Evolutionary conservation across 257 asterid species (phyloP).

Genomic region (Capsicum chinense): DNA sequence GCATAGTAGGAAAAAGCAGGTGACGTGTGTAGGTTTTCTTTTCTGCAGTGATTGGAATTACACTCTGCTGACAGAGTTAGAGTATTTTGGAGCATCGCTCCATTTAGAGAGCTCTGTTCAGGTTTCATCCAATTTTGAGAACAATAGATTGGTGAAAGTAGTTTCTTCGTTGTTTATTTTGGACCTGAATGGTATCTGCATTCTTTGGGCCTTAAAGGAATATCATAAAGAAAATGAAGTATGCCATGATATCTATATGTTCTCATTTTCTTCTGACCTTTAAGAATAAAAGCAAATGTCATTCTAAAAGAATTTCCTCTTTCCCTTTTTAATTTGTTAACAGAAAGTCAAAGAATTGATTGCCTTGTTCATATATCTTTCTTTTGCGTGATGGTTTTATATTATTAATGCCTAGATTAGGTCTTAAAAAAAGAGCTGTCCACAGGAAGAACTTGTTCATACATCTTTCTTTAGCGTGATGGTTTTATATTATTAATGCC

Average conservation of each 20-base stretch:
- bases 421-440: no score
- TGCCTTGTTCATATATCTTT: conserved; percentile 11
- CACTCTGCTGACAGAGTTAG: neutral
- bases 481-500: neutral
- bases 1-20: neutral
- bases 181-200: neutral
- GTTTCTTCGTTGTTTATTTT: conserved; percentile 1
- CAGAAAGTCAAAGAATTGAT: conserved; percentile 12
- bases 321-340: neutral
- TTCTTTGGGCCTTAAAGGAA: neutral
- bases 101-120: conserved; percentile 3
- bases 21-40: neutral
- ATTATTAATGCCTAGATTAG: neutral
- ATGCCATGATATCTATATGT: neutral
- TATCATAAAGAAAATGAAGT: conserved; percentile 11
- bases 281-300: neutral
- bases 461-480: neutral
- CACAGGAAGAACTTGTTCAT: neutral
- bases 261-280: neutral
- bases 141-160: neutral
- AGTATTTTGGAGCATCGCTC: neutral
- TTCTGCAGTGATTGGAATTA: conserved; percentile 9
- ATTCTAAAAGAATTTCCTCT: neutral
- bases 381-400: neutral
- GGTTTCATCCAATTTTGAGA: conserved; percentile 9